Percentiles rank a stretch among this genome's conserved stretches.
Conservation (phyloP, 768 basidiomycete genomes). For the Leccinum longicurvipes region DNA sequence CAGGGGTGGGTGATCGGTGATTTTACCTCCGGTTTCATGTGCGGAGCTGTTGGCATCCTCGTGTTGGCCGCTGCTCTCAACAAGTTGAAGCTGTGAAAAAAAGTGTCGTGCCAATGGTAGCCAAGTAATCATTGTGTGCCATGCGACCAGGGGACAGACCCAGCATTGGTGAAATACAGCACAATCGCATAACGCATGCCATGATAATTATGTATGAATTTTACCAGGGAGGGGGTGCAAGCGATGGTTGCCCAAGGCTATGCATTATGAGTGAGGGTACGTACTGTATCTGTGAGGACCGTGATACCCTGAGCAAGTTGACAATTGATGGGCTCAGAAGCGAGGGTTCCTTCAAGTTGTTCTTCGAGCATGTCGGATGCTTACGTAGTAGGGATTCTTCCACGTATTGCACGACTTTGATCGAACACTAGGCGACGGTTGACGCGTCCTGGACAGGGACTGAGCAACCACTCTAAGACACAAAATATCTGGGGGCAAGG, state of each 20-base stretch:
- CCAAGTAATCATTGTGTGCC: too few relatives aligned
- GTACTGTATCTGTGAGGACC: too few relatives aligned
- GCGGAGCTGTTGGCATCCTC: conserved; percentile 6
- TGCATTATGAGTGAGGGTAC: background rate
- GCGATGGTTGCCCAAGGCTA: background rate
- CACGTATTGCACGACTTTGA: background rate
- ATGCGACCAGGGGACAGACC: too few relatives aligned
- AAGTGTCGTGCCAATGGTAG: too few relatives aligned
- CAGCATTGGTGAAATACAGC: too few relatives aligned
- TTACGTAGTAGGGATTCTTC: background rate
- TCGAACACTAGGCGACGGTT: background rate
- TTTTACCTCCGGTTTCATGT: conserved; percentile 19
- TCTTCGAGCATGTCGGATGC: background rate
- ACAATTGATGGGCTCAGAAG: background rate
- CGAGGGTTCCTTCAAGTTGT: too few relatives aligned
- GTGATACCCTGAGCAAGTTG: background rate
- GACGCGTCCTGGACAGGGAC: background rate
- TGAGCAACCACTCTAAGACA: background rate
- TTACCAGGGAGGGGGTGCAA: background rate
- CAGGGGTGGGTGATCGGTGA: background rate
- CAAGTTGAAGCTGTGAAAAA: conserved; percentile 4
- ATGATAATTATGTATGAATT: background rate
- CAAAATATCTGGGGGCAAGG: background rate
- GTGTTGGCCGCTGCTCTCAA: conserved; percentile 2
- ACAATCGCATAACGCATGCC: too few relatives aligned